phyloP scores from a whole-genome alignment of 2,329 filamentous ascomycete species.

The Ceratocystis diversiconidia region DNA sequence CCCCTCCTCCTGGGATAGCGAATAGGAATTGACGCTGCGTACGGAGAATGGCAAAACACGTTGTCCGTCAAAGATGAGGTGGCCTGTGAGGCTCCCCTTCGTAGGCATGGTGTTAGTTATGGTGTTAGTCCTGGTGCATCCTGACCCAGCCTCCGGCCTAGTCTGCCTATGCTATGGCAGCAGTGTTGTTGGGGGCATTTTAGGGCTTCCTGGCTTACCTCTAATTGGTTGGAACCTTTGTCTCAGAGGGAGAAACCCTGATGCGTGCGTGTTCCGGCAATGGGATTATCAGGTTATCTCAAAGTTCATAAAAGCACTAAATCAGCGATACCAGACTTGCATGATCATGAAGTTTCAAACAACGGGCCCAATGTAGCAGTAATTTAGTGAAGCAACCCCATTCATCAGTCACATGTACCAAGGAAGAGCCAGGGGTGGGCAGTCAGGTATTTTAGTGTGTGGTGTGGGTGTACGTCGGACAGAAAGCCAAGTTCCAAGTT shows the following conservation, averaged over 20 bases:
- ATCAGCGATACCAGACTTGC: background rate
- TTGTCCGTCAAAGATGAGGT: background rate
- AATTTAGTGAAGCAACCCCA: background rate
- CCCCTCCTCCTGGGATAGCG: too few relatives aligned
- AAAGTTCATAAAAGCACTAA: too few relatives aligned
- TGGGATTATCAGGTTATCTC: background rate
- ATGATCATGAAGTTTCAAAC: slow-evolving; percentile 4
- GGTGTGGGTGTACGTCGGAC: background rate
- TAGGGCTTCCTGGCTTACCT: background rate
- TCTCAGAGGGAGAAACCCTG: background rate
- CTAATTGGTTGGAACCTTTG: background rate
- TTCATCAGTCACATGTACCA: background rate
- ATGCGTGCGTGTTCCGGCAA: background rate
- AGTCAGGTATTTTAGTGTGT: background rate
- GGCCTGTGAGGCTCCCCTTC: background rate
- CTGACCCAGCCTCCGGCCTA: background rate
- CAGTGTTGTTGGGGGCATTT: background rate
- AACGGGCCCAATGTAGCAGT: background rate
- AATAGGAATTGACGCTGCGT: background rate
- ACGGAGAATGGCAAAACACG: background rate
- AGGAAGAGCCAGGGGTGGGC: background rate
- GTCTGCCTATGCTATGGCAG: background rate
- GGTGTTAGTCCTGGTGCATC: background rate
- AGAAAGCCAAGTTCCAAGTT: background rate
- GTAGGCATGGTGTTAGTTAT: background rate